Evolutionary conservation across 805 yeast species (phyloP).

Genomic region (Myxozyma geophila): DNA sequence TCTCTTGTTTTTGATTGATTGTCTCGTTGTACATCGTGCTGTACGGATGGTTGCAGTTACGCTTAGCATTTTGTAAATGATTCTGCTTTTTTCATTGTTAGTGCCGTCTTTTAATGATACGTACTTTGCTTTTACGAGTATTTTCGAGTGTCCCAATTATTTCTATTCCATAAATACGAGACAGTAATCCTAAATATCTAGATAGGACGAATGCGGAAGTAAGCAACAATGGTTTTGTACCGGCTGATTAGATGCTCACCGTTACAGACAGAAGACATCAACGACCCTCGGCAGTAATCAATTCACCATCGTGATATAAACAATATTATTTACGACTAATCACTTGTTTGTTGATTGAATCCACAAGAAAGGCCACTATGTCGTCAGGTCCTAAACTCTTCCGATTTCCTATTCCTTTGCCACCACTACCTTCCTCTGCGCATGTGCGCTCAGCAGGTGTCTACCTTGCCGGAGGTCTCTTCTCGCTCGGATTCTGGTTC

Average conservation of each 20-base stretch:
- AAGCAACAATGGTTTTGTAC: background rate
- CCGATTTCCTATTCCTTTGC: conserved; percentile 36
- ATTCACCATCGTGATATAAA: background rate
- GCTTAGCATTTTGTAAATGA: too few species aligned
- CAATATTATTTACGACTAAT: background rate
- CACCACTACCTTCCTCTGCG: conserved; percentile 31
- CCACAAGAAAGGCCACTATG: background rate
- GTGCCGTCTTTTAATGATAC: too few species aligned
- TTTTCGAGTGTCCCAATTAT: background rate
- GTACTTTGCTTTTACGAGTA: too few species aligned
- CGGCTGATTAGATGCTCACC: background rate
- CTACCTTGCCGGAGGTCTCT: conserved; percentile 51
- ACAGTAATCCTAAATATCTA: background rate
- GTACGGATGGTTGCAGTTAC: too few species aligned
- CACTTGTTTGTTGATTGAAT: background rate
- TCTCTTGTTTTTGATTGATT: too few species aligned
- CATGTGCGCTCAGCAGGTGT: conserved; percentile 40
- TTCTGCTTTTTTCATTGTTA: too few species aligned
- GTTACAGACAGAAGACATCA: background rate
- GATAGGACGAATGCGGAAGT: background rate
- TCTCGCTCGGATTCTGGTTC: conserved; percentile 87
- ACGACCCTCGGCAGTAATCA: background rate
- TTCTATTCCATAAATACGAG: background rate
- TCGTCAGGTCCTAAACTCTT: conserved; percentile 30
- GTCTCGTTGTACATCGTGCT: too few species aligned